Evolutionary conservation across 2,329 filamentous ascomycete genomes (phyloP).

Genomic region (Didymella pomorum): DNA sequence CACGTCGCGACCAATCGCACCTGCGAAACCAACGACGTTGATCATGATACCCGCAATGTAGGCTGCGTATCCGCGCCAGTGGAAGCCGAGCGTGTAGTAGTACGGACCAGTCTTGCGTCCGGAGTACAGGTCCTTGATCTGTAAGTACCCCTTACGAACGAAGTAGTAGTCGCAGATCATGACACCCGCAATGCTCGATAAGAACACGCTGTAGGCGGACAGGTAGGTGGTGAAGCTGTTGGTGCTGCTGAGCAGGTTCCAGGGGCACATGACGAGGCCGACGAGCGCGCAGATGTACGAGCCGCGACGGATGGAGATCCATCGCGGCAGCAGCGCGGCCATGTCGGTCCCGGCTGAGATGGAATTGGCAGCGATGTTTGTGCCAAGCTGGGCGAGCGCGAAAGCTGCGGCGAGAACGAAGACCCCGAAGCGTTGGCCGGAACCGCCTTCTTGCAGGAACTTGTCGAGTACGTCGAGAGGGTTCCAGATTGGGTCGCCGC

Average conservation of each 20-base stretch:
- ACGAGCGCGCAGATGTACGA: conserved; percentile 84
- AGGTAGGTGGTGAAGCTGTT: conserved; percentile 93
- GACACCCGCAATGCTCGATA: conserved; percentile 93
- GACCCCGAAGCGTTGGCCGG: conserved; percentile 57
- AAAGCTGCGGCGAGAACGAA: conserved; percentile 62
- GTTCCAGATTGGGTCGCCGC: conserved; percentile 54
- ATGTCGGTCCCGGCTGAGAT: conserved; percentile 85
- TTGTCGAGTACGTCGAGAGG: conserved; percentile 52
- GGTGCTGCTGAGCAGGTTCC: conserved; percentile 74
- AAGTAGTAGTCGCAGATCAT: conserved; percentile 89
- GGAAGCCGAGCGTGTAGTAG: conserved; percentile 75
- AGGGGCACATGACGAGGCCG: conserved; percentile 86
- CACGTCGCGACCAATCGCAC: conserved; percentile 75
- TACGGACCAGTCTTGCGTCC: conserved; percentile 73
- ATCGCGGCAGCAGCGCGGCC: conserved; percentile 80
- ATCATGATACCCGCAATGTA: conserved; percentile 85
- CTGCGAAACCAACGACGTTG: conserved; percentile 91
- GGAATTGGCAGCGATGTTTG: conserved; percentile 87
- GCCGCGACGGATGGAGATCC: conserved; percentile 83
- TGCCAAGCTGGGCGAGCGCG: conserved; percentile 80
- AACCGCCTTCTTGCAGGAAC: conserved; percentile 54
- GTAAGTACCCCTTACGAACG: conserved; percentile 81
- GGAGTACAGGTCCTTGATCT: conserved; percentile 81
- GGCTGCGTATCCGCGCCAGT: conserved; percentile 84
- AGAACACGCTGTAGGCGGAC: conserved; percentile 89